Evolutionary conservation across 352 stramenopile genomes (phyloP).

Genomic region (Phytophthora lateralis): DNA sequence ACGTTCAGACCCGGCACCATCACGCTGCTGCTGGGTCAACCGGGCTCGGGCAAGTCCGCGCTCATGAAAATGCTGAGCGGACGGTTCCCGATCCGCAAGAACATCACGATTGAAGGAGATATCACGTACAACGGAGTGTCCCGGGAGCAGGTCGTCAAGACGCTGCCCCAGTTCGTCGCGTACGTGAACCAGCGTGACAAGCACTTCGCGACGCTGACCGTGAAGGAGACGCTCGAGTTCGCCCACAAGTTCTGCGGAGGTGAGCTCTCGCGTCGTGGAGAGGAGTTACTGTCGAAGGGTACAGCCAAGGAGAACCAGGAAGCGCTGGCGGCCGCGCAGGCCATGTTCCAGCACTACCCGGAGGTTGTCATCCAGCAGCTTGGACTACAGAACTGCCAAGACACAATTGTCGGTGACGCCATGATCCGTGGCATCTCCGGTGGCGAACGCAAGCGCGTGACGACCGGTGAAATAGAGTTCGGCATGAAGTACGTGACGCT

Average conservation of each 20-base stretch:
- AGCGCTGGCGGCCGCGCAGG: conserved; percentile 35
- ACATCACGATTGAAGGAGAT: conserved; percentile 26
- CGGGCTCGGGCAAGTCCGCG: conserved; percentile 30
- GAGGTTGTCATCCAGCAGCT: conserved; percentile 49
- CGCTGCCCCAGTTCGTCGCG: conserved; percentile 31
- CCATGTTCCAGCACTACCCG: conserved; percentile 34
- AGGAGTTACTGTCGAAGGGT: conserved; percentile 48
- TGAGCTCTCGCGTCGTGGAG: conserved; percentile 29
- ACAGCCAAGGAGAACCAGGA: conserved; percentile 32
- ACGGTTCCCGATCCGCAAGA: conserved; percentile 27
- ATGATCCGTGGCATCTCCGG: conserved; percentile 76
- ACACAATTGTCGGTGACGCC: conserved; percentile 65
- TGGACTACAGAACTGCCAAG: conserved; percentile 45
- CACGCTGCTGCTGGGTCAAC: conserved; percentile 40
- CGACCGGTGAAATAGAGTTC: conserved; percentile 90
- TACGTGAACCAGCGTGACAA: conserved; percentile 41
- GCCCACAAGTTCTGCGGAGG: conserved; percentile 73
- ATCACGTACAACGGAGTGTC: conserved; percentile 36
- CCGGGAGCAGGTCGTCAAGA: conserved; percentile 6
- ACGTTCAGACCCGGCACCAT: conserved; percentile 37
- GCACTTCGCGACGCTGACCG: conserved; percentile 30
- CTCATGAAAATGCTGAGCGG: conserved; percentile 29
- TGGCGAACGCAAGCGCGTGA: conserved; percentile 91
- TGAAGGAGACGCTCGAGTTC: conserved; percentile 48
- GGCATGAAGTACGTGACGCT: conserved; percentile 77